A percentile compares a stretch with the other conserved stretches of the same genome.
These are phyloP conservation scores for Lecanicillium sp. DNA, from an alignment of 2,329 filamentous ascomycete species.

Conservation along the genomic window DNA sequence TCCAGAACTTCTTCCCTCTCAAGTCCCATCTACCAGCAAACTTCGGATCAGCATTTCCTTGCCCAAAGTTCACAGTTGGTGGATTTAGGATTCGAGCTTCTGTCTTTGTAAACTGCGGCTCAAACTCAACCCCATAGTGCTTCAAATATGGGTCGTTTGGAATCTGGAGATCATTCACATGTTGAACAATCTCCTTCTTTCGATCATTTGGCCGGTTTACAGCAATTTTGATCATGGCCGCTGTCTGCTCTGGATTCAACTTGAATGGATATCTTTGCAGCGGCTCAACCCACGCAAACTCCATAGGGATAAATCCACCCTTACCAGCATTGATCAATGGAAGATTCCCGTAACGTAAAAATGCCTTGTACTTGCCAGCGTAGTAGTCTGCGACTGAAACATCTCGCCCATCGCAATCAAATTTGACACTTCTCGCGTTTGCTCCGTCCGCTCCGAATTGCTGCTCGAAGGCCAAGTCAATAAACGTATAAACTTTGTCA, in stretches of 20 bases:
- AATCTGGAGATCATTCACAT: slow-evolving; percentile 53
- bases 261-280: slow-evolving; percentile 59
- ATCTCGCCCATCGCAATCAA: slow-evolving; percentile 42
- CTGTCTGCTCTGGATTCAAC: slow-evolving; percentile 57
- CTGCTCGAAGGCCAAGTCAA: slow-evolving; percentile 40
- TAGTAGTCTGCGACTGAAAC: slow-evolving; percentile 49
- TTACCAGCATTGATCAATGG: slow-evolving; percentile 52
- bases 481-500: slow-evolving; percentile 43
- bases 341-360: slow-evolving; percentile 37
- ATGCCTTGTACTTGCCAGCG: slow-evolving; percentile 42
- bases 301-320: slow-evolving; percentile 52
- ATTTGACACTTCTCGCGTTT: slow-evolving; percentile 43
- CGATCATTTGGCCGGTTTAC: slow-evolving; percentile 69
- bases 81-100: slow-evolving; percentile 64
- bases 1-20: slow-evolving; percentile 66
- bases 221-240: slow-evolving; percentile 87
- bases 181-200: slow-evolving; percentile 50
- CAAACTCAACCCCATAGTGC: slow-evolving; percentile 68
- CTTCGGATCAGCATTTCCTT: slow-evolving; percentile 50
- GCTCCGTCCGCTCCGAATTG: slow-evolving; percentile 37
- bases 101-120: slow-evolving; percentile 53
- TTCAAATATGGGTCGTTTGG: slow-evolving; percentile 64
- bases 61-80: slow-evolving; percentile 64
- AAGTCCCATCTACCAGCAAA: slow-evolving; percentile 79
- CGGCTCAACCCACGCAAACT: slow-evolving; percentile 43